Percentiles rank a stretch among this genome's conserved stretches.
Evolutionary conservation across 495 filamentous ascomycete genomes (phyloP).

Genomic region (Letharia columbiana): DNA sequence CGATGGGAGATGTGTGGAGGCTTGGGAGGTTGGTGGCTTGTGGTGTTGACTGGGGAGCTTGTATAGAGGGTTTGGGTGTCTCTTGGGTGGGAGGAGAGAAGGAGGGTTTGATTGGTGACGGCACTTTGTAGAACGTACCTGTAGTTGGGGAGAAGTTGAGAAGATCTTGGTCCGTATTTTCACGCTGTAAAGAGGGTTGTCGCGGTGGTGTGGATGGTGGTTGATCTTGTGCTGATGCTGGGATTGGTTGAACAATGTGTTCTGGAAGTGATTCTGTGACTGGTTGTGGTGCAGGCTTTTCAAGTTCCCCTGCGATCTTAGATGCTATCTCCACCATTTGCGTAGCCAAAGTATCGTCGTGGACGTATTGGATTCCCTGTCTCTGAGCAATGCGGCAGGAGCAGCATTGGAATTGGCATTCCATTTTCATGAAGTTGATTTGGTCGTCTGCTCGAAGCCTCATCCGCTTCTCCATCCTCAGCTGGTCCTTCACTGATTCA

Average conservation of each 20-base stretch:
- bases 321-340: constrained; percentile 15
- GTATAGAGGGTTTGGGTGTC: constrained; percentile 19
- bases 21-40: constrained; percentile 14
- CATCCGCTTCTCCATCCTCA: constrained; percentile 56
- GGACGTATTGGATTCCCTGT: constrained; percentile 41
- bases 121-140: constrained; percentile 42
- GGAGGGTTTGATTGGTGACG: constrained; percentile 29
- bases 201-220: constrained; percentile 28
- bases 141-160: constrained; percentile 42
- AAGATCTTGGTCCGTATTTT: constrained; percentile 27
- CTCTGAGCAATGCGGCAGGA: constrained; percentile 50
- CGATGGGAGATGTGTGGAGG: constrained; percentile 13
- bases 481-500: constrained; percentile 51
- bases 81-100: constrained; percentile 8
- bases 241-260: neutral
- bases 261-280: neutral
- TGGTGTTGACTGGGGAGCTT: constrained; percentile 24
- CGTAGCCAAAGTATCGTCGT: constrained; percentile 32
- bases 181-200: constrained; percentile 28
- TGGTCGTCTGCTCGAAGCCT: constrained; percentile 61
- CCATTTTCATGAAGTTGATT: constrained; percentile 72
- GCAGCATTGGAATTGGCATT: constrained; percentile 69
- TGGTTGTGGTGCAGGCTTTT: neutral
- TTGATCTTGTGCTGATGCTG: constrained; percentile 15
- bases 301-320: neutral